Evolutionary conservation across 306 rosid species (phyloP).

Genomic region (Morella rubra): DNA sequence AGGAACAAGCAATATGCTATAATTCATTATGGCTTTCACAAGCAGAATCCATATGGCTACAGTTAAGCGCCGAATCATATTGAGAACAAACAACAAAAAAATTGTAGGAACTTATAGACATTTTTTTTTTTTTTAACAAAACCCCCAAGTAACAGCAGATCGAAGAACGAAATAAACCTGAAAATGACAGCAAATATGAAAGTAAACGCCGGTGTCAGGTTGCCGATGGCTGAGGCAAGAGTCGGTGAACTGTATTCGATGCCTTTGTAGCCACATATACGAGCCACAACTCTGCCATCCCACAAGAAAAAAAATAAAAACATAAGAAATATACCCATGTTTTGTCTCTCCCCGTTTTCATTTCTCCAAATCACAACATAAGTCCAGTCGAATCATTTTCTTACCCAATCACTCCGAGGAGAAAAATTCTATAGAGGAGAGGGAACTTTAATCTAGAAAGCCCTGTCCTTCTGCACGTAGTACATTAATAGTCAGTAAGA

Average conservation of each 20-base stretch:
- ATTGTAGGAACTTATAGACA: no score
- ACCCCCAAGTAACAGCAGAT: background rate
- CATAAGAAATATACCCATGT: background rate
- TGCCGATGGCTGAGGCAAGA: conserved; percentile 43
- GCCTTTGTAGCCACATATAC: conserved; percentile 49
- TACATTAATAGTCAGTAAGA: background rate
- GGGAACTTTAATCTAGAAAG: conserved; percentile 43
- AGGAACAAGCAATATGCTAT: background rate
- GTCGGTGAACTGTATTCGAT: conserved; percentile 53
- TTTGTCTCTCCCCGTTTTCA: background rate
- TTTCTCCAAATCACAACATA: background rate
- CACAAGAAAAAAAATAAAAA: background rate
- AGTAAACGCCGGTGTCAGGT: conserved; percentile 56
- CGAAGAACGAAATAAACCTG: conserved; percentile 33
- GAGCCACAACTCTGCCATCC: conserved; percentile 30
- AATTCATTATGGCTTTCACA: background rate
- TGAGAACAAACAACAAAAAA: no score
- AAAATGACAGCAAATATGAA: conserved; percentile 55
- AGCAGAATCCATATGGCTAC: background rate
- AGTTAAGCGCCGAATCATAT: no score
- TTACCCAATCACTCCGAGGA: conserved; percentile 54
- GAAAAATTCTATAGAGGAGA: conserved; percentile 37
- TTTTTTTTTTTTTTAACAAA: no score
- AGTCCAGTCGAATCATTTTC: background rate
- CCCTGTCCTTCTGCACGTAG: conserved; percentile 39